Percentiles rank a stretch among this genome's conserved stretches.
phyloP scores from a whole-genome alignment of 768 basidiomycete genomes.

The Serendipita sp. region DNA sequence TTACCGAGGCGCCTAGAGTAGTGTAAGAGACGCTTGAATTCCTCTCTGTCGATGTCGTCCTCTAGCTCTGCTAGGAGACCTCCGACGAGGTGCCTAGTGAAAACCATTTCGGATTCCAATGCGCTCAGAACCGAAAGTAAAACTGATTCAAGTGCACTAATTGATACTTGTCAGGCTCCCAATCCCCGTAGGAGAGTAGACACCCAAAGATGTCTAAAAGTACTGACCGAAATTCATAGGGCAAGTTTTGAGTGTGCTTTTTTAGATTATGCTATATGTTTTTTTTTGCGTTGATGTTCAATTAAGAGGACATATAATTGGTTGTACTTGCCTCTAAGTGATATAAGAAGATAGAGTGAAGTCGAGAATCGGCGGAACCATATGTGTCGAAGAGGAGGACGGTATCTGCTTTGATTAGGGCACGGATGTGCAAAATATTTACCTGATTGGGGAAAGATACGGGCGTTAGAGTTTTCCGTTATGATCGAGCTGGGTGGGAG shows the following conservation, averaged over 20 bases:
- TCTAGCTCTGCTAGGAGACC: conserved; percentile 85
- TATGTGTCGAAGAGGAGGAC: conserved; percentile 86
- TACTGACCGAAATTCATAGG: conserved; percentile 79
- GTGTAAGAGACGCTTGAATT: conserved; percentile 79
- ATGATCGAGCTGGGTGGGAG: neutral
- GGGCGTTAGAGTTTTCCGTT: conserved; percentile 6
- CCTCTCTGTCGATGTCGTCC: conserved; percentile 88
- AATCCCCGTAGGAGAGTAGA: conserved; percentile 7
- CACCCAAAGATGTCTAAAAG: conserved; percentile 12
- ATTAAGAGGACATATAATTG: neutral
- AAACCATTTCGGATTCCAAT: conserved; percentile 90
- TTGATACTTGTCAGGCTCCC: conserved; percentile 12
- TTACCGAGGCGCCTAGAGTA: conserved; percentile 77
- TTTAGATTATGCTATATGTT: conserved; percentile 61
- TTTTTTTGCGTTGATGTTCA: too few relatives aligned
- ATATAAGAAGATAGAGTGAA: conserved; percentile 77
- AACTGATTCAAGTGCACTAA: conserved; percentile 85
- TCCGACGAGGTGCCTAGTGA: conserved; percentile 79
- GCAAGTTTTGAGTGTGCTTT: conserved; percentile 24
- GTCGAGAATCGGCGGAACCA: conserved; percentile 69
- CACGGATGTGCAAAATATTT: conserved; percentile 88
- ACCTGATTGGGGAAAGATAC: conserved; percentile 31
- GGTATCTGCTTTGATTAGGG: conserved; percentile 82
- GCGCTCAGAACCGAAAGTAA: conserved; percentile 83
- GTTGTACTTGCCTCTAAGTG: conserved; percentile 51